Conservation (phyloP, 2,329 filamentous ascomycete species). For the Cladophialophora psammophila region DNA sequence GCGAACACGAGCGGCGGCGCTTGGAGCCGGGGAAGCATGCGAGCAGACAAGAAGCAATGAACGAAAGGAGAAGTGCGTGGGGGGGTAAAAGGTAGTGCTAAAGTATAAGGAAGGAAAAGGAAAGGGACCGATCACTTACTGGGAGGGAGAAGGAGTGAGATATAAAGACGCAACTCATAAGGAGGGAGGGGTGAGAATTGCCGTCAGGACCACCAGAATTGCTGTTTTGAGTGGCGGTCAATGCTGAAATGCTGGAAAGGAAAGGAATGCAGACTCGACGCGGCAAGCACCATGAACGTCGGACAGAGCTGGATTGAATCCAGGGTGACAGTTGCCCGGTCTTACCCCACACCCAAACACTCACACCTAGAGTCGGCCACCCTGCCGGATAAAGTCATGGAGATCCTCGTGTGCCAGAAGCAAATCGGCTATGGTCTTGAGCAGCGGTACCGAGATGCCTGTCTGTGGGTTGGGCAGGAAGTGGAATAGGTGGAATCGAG, state of each 20-base stretch:
- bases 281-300: slow-evolving; percentile 8
- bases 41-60: slow-evolving; percentile 10
- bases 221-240: slow-evolving; percentile 13
- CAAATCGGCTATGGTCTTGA: neutral
- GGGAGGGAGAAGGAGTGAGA: slow-evolving; percentile 8
- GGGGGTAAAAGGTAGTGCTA: slow-evolving; percentile 7
- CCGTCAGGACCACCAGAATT: slow-evolving; percentile 12
- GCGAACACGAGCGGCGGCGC: slow-evolving; percentile 33
- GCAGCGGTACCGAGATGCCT: neutral
- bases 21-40: slow-evolving; percentile 14
- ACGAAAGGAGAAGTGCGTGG: slow-evolving; percentile 3
- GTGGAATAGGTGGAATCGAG: neutral
- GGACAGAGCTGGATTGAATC: slow-evolving; percentile 20
- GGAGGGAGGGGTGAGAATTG: slow-evolving; percentile 15
- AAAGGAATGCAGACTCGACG: slow-evolving; percentile 17
- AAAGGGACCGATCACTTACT: slow-evolving; percentile 15
- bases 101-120: slow-evolving; percentile 2
- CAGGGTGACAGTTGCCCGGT: slow-evolving; percentile 32
- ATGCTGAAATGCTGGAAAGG: slow-evolving; percentile 1
- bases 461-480: neutral
- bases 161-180: slow-evolving; percentile 15
- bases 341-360: slow-evolving; percentile 26
- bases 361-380: slow-evolving; percentile 3
- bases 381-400: slow-evolving; percentile 12
- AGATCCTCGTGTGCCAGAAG: slow-evolving; percentile 2